Evolutionary conservation across 202 grass and related monocot species (phyloP).

Genomic region (Panicum virgatum): DNA sequence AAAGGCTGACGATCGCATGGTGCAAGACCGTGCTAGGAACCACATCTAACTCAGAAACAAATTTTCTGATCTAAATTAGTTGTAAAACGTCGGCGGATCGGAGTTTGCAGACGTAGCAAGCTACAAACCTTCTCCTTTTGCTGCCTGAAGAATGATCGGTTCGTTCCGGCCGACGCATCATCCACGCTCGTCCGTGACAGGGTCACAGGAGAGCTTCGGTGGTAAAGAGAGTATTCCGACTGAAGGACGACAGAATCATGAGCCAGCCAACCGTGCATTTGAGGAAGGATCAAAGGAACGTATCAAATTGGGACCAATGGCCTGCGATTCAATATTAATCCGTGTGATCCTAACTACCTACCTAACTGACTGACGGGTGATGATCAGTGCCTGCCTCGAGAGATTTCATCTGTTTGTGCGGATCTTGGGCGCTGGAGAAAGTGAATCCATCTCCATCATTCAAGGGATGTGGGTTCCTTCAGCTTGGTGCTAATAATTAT

Average conservation of each 20-base stretch:
- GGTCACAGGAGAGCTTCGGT: conserved; percentile 36
- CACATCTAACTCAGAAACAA: too few species aligned
- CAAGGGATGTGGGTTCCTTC: neutral
- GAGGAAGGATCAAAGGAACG: conserved; percentile 3
- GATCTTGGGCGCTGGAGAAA: neutral
- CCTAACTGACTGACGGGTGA: conserved; percentile 35
- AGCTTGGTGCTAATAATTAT: conserved; percentile 17
- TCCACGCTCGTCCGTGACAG: conserved; percentile 39
- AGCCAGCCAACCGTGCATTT: conserved; percentile 6
- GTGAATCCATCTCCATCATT: neutral
- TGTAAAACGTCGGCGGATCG: neutral
- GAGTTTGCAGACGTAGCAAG: neutral
- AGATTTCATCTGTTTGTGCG: conserved; percentile 9
- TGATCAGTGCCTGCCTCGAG: conserved; percentile 20
- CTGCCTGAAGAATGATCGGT: conserved; percentile 11
- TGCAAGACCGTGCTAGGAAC: too few species aligned
- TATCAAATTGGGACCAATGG: neutral
- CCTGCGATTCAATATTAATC: neutral
- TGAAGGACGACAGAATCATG: conserved; percentile 35
- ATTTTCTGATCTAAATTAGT: neutral
- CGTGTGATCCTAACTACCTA: conserved; percentile 33
- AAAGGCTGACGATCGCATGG: conserved; percentile 36
- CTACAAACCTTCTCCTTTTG: conserved; percentile 29
- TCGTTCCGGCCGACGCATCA: conserved; percentile 20
- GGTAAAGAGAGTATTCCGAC: conserved; percentile 7